Conservation (phyloP, 2,329 filamentous ascomycete genomes). For the Helminthosporium solani region DNA sequence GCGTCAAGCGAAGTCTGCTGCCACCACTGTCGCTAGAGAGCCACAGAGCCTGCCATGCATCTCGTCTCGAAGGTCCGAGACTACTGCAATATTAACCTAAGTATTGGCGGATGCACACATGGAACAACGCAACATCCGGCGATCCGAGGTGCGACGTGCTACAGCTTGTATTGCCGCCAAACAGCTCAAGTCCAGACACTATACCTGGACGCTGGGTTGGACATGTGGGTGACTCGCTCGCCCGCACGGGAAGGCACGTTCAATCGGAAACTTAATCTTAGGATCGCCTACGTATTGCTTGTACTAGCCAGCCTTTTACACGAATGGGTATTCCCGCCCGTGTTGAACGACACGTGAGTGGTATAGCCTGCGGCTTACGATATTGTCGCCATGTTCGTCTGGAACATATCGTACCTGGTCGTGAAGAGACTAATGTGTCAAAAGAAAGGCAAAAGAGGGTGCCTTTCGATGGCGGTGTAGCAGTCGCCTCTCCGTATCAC, state of each 20-base stretch:
- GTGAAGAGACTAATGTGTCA: neutral
- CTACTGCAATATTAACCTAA: slow-evolving; percentile 25
- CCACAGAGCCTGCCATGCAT: slow-evolving; percentile 18
- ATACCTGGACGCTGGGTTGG: slow-evolving; percentile 13
- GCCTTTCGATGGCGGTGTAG: neutral
- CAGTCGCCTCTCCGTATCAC: neutral
- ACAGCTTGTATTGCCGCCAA: neutral
- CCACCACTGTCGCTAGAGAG: slow-evolving; percentile 5
- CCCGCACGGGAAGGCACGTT: slow-evolving; percentile 5
- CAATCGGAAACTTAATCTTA: slow-evolving; percentile 23
- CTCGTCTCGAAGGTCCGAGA: slow-evolving; percentile 19
- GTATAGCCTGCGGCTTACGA: neutral
- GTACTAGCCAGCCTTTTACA: slow-evolving; percentile 2
- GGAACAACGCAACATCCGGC: slow-evolving; percentile 11
- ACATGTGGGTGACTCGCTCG: slow-evolving; percentile 10
- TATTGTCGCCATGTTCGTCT: neutral
- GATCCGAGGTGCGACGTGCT: slow-evolving; percentile 5
- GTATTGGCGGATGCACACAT: slow-evolving; percentile 16
- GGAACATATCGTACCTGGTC: neutral
- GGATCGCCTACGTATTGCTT: slow-evolving; percentile 6
- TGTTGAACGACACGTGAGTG: no score
- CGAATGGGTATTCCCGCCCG: neutral
- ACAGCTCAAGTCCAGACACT: slow-evolving; percentile 5
- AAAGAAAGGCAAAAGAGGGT: neutral
- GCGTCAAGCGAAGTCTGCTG: slow-evolving; percentile 2